phyloP scores from a whole-genome alignment of 2,329 filamentous ascomycete species.

The Lasiodiplodia gonubiensis region DNA sequence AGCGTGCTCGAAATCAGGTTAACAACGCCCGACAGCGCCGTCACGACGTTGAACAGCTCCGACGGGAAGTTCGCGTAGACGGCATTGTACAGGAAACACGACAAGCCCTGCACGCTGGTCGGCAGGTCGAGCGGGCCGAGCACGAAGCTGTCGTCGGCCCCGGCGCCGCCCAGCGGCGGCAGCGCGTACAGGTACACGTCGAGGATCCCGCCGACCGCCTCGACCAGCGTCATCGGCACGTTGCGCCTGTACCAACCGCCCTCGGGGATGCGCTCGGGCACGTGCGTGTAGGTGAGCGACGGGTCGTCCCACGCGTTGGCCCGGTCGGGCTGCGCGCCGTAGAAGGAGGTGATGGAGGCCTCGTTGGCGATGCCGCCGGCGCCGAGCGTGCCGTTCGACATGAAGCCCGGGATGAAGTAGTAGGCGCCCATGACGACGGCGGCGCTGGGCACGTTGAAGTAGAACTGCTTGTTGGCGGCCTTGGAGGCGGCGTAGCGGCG shows the following conservation, averaged over 20 bases:
- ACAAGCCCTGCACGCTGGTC: conserved; percentile 32
- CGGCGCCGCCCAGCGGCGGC: conserved; percentile 32
- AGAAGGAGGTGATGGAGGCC: conserved; percentile 36
- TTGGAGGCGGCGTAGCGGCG: conserved; percentile 33
- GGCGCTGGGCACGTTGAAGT: conserved; percentile 28
- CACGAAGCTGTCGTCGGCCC: conserved; percentile 33
- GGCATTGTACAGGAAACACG: conserved; percentile 35
- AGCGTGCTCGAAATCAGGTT: conserved; percentile 31
- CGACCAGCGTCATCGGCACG: conserved; percentile 34
- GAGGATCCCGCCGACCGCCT: conserved; percentile 33
- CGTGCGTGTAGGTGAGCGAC: conserved; percentile 32
- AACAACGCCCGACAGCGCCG: conserved; percentile 26
- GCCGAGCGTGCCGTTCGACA: conserved; percentile 35
- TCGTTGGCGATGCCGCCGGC: conserved; percentile 36
- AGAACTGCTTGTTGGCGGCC: conserved; percentile 34
- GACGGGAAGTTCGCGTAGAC: conserved; percentile 34
- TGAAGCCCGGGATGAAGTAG: conserved; percentile 36
- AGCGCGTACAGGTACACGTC: conserved; percentile 33
- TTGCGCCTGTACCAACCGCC: conserved; percentile 35
- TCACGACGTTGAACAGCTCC: conserved; percentile 32
- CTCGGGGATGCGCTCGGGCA: conserved; percentile 35
- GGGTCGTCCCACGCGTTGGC: conserved; percentile 31
- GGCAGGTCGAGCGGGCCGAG: conserved; percentile 30
- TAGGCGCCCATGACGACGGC: conserved; percentile 35
- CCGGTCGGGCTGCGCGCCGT: conserved; percentile 33